Evolutionary conservation across 805 yeast species (phyloP), one percentile per base, ranked within the genome.

Genomic region (Phaffomyces antillensis): DNA sequence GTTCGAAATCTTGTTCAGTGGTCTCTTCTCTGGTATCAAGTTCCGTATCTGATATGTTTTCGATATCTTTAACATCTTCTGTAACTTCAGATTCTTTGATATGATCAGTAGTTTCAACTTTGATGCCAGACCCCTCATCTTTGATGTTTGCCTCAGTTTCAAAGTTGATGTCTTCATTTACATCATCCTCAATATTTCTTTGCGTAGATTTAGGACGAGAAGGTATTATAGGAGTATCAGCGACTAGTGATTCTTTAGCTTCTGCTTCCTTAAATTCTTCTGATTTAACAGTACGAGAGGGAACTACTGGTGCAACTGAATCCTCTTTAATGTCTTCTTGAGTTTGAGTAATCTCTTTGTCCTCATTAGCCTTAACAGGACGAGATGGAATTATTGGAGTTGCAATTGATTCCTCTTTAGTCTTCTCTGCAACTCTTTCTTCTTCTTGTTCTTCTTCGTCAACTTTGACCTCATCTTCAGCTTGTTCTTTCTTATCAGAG

Each of bases 231-330:
- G 30, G 15, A 11, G 13, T 28, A 28, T 28, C 30, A 28, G 13
- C 13, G 13, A 11, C 30, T 6, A 15, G 30, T 28, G 23, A 20
- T 20, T 20, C 23, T 20, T 28, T 11, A 10, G 2, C 13, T 28
- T 8, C 13, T 3, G 11, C 6, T 3, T 28, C 30, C 3, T 28
- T 15, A 11, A 13, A 13, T 28, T 28, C 13, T 28, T 28, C 11
- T 10, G 13, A 28, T 39, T 36, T 35, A 31, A 12, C 20, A 16
- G 55, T 52, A 36, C 51, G 44, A 30, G 33, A 23, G 11, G 53
- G 53, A 25, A 45, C 31, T n/a, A 42, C 31, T 9, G 54, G 51
- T 31, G 15, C 31, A 16, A 34, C 35, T 23, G 23, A 13, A 13
- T n/a, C 30, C 4, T 16, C 24, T 23, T 24, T 13, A 10, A 18